Percentiles rank a stretch among this genome's conserved stretches.
Conservation (phyloP, 1,284 basidiomycete genomes). For the Moesziomyces aphidis region DNA sequence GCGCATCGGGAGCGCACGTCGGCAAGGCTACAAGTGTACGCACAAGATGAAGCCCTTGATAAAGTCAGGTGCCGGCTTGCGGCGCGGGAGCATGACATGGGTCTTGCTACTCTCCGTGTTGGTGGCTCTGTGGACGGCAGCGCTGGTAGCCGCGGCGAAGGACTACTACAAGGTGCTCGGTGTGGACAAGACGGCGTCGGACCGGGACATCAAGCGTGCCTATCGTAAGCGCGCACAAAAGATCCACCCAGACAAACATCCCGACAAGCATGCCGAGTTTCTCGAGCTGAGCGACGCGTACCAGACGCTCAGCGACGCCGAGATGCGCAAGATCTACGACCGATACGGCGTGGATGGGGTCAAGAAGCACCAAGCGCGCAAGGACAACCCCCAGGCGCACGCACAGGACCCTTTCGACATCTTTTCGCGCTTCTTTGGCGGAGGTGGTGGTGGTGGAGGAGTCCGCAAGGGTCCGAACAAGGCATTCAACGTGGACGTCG, state of each 20-base stretch:
- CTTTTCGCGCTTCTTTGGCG: slow-evolving; percentile 66
- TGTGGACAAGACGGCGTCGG: slow-evolving; percentile 55
- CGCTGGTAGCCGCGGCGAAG: slow-evolving; percentile 47
- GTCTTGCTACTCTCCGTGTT: slow-evolving; percentile 19
- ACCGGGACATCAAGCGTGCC: slow-evolving; percentile 65
- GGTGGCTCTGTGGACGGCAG: slow-evolving; percentile 23
- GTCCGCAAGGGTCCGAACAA: slow-evolving; percentile 61
- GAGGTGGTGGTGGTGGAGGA: slow-evolving; percentile 38
- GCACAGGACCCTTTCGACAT: slow-evolving; percentile 64
- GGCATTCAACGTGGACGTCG: slow-evolving; percentile 60
- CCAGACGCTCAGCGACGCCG: slow-evolving; percentile 60
- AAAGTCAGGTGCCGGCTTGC: not conserved
- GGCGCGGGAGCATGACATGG: slow-evolving; percentile 11
- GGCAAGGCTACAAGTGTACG: not conserved
- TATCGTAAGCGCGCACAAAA: slow-evolving; percentile 65
- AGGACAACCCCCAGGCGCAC: slow-evolving; percentile 47
- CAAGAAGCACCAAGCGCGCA: slow-evolving; percentile 61
- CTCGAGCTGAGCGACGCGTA: slow-evolving; percentile 70
- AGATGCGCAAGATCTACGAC: slow-evolving; percentile 64
- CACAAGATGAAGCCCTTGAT: slow-evolving; percentile 40
- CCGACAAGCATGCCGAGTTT: slow-evolving; percentile 65
- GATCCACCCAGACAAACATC: slow-evolving; percentile 67
- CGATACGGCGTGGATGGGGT: slow-evolving; percentile 63
- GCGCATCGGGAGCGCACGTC: not conserved
- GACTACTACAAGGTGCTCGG: slow-evolving; percentile 66